Conservation (phyloP, 805 yeast species). For the Sugiyamaella smithiae region DNA sequence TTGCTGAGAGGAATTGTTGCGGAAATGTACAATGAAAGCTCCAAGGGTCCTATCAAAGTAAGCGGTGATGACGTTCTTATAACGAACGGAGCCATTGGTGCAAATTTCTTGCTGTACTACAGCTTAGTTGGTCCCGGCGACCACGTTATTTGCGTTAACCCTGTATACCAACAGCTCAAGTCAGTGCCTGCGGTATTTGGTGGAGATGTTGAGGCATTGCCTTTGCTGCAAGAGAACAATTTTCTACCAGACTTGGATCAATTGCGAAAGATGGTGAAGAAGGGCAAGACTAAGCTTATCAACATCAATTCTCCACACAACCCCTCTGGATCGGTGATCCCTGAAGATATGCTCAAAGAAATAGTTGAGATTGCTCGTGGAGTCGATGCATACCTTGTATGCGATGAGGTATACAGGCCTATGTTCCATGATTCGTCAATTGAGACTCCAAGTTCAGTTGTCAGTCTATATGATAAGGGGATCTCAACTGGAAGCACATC, state of each 20-base stretch:
- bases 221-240: constrained; percentile 35
- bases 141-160: constrained; percentile 48
- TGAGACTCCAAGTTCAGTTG: constrained; percentile 40
- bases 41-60: constrained; percentile 19
- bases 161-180: constrained; percentile 49
- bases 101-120: constrained; percentile 47
- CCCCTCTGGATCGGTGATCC: constrained; percentile 47
- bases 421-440: constrained; percentile 39
- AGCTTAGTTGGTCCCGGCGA: constrained; percentile 45
- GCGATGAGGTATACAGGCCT: constrained; percentile 57
- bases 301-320: constrained; percentile 49
- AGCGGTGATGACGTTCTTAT: constrained; percentile 42
- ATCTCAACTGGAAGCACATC: constrained; percentile 51
- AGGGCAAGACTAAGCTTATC: constrained; percentile 41
- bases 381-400: constrained; percentile 38
- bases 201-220: constrained; percentile 39
- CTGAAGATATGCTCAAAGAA: constrained; percentile 33
- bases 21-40: constrained; percentile 35
- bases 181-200: constrained; percentile 50
- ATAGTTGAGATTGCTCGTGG: constrained; percentile 41
- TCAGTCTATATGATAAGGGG: constrained; percentile 42
- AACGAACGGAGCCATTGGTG: constrained; percentile 58
- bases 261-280: constrained; percentile 34
- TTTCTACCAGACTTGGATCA: constrained; percentile 39
- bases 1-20: constrained; percentile 40